Evolutionary conservation across 2,329 filamentous ascomycete species (phyloP).

Genomic region (Diaporthe longicolla): DNA sequence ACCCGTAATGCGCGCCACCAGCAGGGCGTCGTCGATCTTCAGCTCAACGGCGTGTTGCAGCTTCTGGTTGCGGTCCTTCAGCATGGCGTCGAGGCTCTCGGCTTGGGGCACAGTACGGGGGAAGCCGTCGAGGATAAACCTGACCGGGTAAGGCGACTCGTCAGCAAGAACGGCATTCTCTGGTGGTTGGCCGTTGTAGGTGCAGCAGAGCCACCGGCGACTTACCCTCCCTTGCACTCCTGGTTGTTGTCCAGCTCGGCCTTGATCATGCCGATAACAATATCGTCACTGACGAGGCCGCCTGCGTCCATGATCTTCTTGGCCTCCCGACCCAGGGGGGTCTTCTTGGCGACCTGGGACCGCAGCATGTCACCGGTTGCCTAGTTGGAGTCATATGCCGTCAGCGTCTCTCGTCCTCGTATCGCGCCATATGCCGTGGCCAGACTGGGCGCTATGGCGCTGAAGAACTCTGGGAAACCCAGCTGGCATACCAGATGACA

Average conservation of each 20-base stretch:
- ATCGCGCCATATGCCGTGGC: background rate
- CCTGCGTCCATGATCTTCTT: constrained; percentile 99
- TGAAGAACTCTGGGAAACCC: background rate
- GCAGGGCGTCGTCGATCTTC: constrained; percentile 93
- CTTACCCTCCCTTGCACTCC: constrained; percentile 97
- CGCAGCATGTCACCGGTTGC: constrained; percentile 99
- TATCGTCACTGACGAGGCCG: constrained; percentile 97
- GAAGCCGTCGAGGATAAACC: constrained; percentile 99
- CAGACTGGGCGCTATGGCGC: constrained; percentile 5
- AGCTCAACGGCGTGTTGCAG: constrained; percentile 97
- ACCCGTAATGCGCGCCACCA: constrained; percentile 96
- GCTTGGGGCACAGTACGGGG: constrained; percentile 96
- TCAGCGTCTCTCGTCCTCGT: background rate
- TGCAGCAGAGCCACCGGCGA: background rate
- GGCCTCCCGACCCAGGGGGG: constrained; percentile 90
- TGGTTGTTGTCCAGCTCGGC: constrained; percentile 93
- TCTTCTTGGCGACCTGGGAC: constrained; percentile 98
- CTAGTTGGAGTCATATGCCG: constrained; percentile 60
- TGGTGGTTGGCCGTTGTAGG: constrained; percentile 28
- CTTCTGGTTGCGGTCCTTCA: constrained; percentile 80
- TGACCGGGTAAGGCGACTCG: constrained; percentile 56
- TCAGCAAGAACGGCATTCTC: constrained; percentile 43
- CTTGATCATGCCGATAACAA: constrained; percentile 99
- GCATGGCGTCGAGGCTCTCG: constrained; percentile 94
- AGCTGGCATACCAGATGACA: constrained; percentile 87